Evolutionary conservation across 148 eudicot species (phyloP), one percentile per base, ranked within the genome.

Genomic region (Cornus florida): DNA sequence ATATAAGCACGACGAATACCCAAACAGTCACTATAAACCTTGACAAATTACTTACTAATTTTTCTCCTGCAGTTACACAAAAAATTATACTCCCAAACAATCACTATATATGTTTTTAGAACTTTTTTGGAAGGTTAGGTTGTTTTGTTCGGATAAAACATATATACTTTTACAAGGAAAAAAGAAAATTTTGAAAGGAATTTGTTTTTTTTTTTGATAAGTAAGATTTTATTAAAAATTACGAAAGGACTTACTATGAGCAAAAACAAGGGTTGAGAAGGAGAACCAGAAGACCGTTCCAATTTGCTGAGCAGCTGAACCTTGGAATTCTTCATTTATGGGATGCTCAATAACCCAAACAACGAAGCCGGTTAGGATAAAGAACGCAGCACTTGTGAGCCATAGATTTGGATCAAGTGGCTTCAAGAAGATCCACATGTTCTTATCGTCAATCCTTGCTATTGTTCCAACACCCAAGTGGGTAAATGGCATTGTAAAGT

Each of bases 1-100:
- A 50, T 24, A 84, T 78, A n/a, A 84, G 76, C 23, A 84, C 87
- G 7, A 79, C 83, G n/a, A 85, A 85, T 39, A 85, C 10, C 87
- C 87, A 85, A 22, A 82, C 65, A 0, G 41, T 70, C 72, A 85
- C 75, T 12, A 76, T 78, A 35, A 85, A 79, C 68, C 78, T 82
- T 33, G 88, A 79, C n/a, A 77, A 35, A 23, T 84, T 77, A 77
- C 83, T 85, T 69, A 28, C 23, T 41, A 85, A 48, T 23, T 19
- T 79, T 46, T 79, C 83, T 69, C 87, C 87, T 85, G 73, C 78
- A 84, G 70, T 33, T 6, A n/a, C n/a, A n/a, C n/a, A n/a, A n/a
- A n/a, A n/a, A n/a, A n/a, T n/a, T n/a, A n/a, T n/a, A n/a, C n/a
- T n/a, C n/a, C n/a, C n/a, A n/a, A n/a, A n/a, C n/a, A n/a, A n/a